Evolutionary conservation across 495 filamentous ascomycete genomes (phyloP), one percentile per base, ranked within the genome.

Genomic region (Xylaria scruposa): DNA sequence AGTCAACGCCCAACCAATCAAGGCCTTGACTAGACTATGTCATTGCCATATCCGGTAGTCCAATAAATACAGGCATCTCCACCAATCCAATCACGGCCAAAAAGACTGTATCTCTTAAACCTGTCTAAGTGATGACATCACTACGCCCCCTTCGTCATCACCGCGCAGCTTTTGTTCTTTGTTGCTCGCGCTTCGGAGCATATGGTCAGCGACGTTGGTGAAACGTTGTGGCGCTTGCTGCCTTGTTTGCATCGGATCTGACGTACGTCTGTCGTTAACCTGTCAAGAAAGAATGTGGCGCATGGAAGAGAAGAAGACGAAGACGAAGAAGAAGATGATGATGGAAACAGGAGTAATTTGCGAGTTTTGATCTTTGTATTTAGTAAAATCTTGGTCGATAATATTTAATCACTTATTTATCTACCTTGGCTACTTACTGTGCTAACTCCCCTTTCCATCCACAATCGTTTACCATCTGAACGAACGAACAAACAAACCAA

Each of bases 171-270:
- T 5, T 36, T 36, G 24, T 40, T 47, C 62, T 65, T 65, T 65
- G 62, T 60, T 6, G 56, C 31, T 0, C 24, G 24, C 3, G 54
- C 29, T 12, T 12, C 56, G 58, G 31, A 60, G 31, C 10, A 60
- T 3, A 60, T 38, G 58, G 31, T 60, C 31, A 60, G 56, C 21
- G 5, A 15, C n/a, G 33, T 17, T 15, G 33, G 19, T 8, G 19
- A 59, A 7, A 12, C 3, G 2, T 5, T 17, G 19, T 60, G n/a
- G 19, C 3, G 15, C 21, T 49, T 8, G 15, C 24, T 65, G 62
- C 62, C 62, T n/a, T 65, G 62, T 44, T 65, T 65, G 42, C 5
- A 15, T 38, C n/a, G 12, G 60, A 44, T 51, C 60, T 74, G 40
- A 74, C 75, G 60, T 62, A 62, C 29, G 19, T 62, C 0, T 17